These are phyloP conservation scores for Stephania cephalantha DNA, from an alignment of 164 flowering plant genomes.

Conservation along the genomic window DNA sequence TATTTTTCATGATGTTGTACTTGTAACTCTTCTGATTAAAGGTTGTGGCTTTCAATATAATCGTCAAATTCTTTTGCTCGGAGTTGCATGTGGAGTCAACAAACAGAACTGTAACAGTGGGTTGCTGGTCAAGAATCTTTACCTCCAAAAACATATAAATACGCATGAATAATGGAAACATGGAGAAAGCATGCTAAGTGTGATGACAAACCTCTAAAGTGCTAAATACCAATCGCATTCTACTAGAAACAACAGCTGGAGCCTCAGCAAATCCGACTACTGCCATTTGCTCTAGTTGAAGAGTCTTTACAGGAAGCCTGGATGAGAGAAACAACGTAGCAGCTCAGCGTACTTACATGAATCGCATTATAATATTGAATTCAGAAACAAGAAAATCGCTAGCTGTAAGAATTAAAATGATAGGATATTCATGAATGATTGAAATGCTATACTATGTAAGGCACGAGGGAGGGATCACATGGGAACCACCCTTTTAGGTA, in stretches of 20 bases:
- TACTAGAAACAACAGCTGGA: slow-evolving; percentile 83
- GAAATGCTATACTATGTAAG: neutral
- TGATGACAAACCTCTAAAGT: slow-evolving; percentile 70
- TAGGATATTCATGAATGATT: neutral
- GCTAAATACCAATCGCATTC: slow-evolving; percentile 87
- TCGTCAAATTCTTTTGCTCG: too few species aligned
- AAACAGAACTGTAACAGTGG: too few species aligned
- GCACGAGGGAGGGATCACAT: neutral
- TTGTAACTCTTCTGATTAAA: too few species aligned
- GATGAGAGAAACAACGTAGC: neutral
- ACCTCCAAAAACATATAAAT: too few species aligned
- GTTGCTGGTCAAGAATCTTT: too few species aligned
- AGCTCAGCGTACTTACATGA: too few species aligned
- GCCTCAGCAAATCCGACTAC: slow-evolving; percentile 86
- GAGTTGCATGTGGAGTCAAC: too few species aligned
- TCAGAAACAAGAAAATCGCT: neutral
- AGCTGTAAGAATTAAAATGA: neutral
- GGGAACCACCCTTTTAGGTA: neutral
- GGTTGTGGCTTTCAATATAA: too few species aligned
- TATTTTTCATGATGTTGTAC: too few species aligned
- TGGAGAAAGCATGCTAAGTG: neutral
- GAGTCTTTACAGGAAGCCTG: slow-evolving; percentile 98
- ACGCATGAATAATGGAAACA: neutral
- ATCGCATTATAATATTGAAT: neutral
- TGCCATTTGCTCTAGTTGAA: slow-evolving; percentile 97